phyloP scores from a whole-genome alignment of 2,329 filamentous ascomycete genomes.

The Fusarium tuaranense region DNA sequence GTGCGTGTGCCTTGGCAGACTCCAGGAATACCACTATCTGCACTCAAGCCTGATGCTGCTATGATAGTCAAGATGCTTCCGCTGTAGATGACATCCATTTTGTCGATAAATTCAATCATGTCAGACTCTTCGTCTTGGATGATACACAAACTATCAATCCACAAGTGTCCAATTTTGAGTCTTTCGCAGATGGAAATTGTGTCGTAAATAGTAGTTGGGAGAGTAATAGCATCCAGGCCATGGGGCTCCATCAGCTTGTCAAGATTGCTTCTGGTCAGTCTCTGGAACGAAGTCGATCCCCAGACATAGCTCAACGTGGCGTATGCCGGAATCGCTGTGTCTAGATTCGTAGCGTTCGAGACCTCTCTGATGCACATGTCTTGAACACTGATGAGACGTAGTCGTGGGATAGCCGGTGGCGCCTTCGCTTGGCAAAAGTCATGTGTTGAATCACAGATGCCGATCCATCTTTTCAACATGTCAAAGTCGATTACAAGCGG shows the following conservation, averaged over 20 bases:
- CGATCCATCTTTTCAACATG: no score
- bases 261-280: no score
- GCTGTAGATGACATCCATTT: conserved; percentile 9
- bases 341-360: no score
- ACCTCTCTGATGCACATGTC: no score
- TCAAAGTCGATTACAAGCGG: no score
- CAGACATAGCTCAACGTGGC: no score
- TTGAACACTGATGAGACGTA: no score
- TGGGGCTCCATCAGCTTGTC: background rate
- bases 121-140: conserved; percentile 9
- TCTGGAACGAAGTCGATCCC: no score
- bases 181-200: background rate
- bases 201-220: conserved; percentile 1
- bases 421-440: no score
- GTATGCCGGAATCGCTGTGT: no score
- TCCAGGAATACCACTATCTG: conserved; percentile 1
- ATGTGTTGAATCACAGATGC: no score
- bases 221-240: background rate
- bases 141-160: conserved; percentile 9
- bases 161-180: background rate
- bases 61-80: conserved; percentile 4
- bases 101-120: background rate
- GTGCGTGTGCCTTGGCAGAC: background rate
- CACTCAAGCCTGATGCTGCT: conserved; percentile 1
- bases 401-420: no score